phyloP scores from a whole-genome alignment of 495 filamentous ascomycete species.

The Penicillium canariense region DNA sequence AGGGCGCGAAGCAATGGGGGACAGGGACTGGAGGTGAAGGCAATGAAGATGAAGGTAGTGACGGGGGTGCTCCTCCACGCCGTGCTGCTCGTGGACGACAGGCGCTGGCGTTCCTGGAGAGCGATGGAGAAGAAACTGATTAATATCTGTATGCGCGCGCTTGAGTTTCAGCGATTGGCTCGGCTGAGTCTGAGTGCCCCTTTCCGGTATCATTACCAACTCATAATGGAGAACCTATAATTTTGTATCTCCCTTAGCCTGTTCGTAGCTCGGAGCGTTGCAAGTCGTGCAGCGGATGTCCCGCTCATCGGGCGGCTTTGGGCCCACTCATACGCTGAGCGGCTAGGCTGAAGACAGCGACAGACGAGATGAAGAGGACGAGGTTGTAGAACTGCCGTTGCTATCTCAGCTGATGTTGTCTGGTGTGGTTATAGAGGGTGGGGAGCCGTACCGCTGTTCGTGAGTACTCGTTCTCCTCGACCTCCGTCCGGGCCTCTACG shows the following conservation, averaged over 20 bases:
- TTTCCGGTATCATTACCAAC: not conserved
- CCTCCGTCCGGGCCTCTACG: conserved; percentile 89
- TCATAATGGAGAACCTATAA: not conserved
- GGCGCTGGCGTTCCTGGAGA: conserved; percentile 54
- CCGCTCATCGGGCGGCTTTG: conserved; percentile 34
- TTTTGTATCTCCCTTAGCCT: not conserved
- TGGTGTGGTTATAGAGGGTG: not conserved
- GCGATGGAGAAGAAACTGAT: conserved; percentile 54
- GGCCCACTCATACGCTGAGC: conserved; percentile 68
- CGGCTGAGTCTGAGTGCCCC: not conserved
- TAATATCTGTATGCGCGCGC: conserved; percentile 18
- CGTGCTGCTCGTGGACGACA: conserved; percentile 44
- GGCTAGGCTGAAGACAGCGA: conserved; percentile 87
- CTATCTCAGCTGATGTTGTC: not conserved
- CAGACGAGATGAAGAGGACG: conserved; percentile 90
- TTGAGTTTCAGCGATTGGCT: conserved; percentile 3
- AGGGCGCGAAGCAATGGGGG: conserved; percentile 78
- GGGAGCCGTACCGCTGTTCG: conserved; percentile 68
- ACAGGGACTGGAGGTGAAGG: conserved; percentile 36
- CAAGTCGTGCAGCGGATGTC: not conserved
- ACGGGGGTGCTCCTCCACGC: conserved; percentile 36
- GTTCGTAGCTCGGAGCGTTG: not conserved
- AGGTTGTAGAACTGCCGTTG: conserved; percentile 87
- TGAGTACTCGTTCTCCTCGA: conserved; percentile 92
- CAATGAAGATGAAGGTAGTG: conserved; percentile 41